Base-by-base conservation (phyloP, 345 rosid species). In the Populus simonii region DNA sequence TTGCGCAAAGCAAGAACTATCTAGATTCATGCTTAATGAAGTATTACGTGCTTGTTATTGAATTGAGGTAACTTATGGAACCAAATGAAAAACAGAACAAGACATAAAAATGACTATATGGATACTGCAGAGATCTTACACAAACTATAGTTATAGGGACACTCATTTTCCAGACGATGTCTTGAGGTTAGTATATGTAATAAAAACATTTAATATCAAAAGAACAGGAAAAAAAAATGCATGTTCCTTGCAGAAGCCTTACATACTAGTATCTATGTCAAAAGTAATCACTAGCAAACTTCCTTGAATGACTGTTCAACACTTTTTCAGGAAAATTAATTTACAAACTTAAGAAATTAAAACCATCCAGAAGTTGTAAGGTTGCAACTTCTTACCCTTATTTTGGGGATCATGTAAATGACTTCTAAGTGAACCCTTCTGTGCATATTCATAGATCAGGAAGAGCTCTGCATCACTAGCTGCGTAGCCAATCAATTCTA, bases 401-500 rank as follows among this genome's bases (percentile, higher is more conserved):
- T 83, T 92, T 61, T 90, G 96, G 71, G 91, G 98, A 76, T 95
- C 99, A 84, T 89, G 99, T 66, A 95, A 86, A 79, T 95, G 99
- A 81, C 79, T 88, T 81, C 83, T 89, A 49, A 96, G 93, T 66
- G 94, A 89, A 83, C 98, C 98, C 74, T 92, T 96, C 81, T 92
- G 93, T 1, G 94, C 97, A 87, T 88, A 92, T 85, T 96, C 99
- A 77, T 93, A 96, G 62, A 96, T 88, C 72, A 96, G 89, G 83
- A 93, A 93, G 81, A 96, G 89, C 86, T 91, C 98, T 8, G 88
- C 91, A 65, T 82, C 86, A 55, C 87, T 89, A 76, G 96, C 90
- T 70, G 96, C 96, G 74, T 92, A 92, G 76, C 98, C 99, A 84
- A 93, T 88, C 90, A 96, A 84, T 77, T 96, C 99, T 82, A 96